Evolutionary conservation across 225 moss, liverwort and hornwort genomes (phyloP).

Genomic region (Straminergon stramineum): DNA sequence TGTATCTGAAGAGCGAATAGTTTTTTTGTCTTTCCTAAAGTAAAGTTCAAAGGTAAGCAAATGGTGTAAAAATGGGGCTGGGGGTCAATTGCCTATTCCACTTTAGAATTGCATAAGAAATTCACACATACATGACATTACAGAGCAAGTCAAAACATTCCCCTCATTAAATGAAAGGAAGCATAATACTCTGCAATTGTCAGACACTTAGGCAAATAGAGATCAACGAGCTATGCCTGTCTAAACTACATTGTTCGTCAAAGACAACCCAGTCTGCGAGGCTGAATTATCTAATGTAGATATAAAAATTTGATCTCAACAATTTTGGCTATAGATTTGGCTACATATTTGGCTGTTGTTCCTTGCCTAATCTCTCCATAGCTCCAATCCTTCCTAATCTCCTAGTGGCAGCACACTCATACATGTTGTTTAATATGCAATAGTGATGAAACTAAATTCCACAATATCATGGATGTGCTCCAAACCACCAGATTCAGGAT

Average conservation of each 20-base stretch:
- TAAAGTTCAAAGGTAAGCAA: too few species aligned
- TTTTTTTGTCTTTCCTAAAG: too few species aligned
- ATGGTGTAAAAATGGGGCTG: too few species aligned
- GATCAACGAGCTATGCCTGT: background rate
- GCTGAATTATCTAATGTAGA: background rate
- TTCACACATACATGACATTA: background rate
- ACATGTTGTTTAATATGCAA: background rate
- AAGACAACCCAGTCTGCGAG: background rate
- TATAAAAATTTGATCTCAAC: background rate
- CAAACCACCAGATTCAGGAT: too few species aligned
- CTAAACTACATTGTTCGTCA: background rate
- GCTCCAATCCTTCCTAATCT: background rate
- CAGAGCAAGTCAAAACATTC: background rate
- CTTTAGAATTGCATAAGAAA: background rate
- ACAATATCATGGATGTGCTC: background rate
- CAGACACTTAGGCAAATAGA: background rate
- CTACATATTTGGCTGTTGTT: background rate
- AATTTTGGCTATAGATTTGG: background rate
- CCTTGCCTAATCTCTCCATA: background rate
- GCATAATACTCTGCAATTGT: background rate
- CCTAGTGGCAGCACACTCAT: background rate
- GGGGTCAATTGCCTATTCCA: background rate
- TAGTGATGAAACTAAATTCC: background rate
- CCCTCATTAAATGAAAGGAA: background rate
- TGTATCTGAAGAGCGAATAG: too few species aligned